Evolutionary conservation across 805 yeast species (phyloP), one percentile per base, ranked within the genome.

Genomic region (Myxozyma vanderwaltii): DNA sequence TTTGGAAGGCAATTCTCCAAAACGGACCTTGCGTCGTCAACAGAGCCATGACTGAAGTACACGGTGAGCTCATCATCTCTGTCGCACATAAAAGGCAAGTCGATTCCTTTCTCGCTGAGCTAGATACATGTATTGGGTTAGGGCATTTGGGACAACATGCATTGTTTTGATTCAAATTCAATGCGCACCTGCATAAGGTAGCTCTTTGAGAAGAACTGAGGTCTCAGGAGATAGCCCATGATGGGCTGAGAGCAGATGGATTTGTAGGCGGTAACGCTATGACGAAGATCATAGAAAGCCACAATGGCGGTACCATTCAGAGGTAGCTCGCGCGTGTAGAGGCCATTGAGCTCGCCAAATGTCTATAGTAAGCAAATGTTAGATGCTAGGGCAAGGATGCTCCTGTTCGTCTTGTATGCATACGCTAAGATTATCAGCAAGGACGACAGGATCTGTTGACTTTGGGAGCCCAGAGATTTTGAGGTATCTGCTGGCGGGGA

Each of bases 271-370:
- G 61, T 53, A 51, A 67, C 65, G 7, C 70, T 63, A 49, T 67
- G 69, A 19, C 69, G 58, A 12, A 67, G 50, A 47, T 67, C 70
- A 35, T 54, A 66, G 56, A 48, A 67, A 12, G 63, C 67, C 17
- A 67, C 64, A 17, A 67, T 60, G 56, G 59, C 48, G 26, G 63
- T 47, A 13, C 69, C 70, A 45, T 65, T 63, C 17, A 55, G 49
- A 3, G 63, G 35, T 13, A 66, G 31, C 31, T 66, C 69, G 31
- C 66, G 58, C 4, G 67, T 54, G 48, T 64, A 64, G 39, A 66
- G 53, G n/a, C 69, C 68, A 35, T 65, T 57, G 47, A 66, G 57
- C 26, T 66, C 69, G 33, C 69, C 69, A 43, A 62, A 60, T 5
- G 59, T 43, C 62, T 60, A 21, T 17, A 38, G 7, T 5, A 38